Base-by-base conservation (phyloP, 2,329 filamentous ascomycete genomes). In the Emmonsiellopsis sp. region DNA sequence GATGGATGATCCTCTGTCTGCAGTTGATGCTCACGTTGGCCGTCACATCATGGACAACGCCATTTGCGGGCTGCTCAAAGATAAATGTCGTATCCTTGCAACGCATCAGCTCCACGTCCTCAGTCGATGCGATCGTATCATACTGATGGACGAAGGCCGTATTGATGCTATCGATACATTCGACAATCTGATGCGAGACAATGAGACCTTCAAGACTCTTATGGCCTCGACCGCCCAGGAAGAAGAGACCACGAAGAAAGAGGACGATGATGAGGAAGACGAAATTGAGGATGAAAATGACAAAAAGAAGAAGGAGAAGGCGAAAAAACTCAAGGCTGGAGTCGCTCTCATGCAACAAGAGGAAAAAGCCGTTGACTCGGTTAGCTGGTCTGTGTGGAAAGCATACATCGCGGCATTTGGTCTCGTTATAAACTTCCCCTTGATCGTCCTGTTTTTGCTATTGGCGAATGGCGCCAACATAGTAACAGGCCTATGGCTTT, bases 71-170 rank as follows among this genome's bases (percentile, higher is more conserved):
- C 77, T 97, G 8, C 76, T 97, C 52, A 88, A 87, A 62, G 81
- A 92, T 70, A 96, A 96, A 70, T 93, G 89, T 64, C 81, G 93
- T 17, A 86, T 97, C 36, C 77, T 98, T 34, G 93, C 92, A 1
- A 98, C 93, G 0, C 93, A 98, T 69, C 92, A 97, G 68, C 81
- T 97, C 11, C 93, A 94, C 76, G 91, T 97, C 5, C 79, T 97
- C 5, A 90, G 81, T 65, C 85, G 90, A 36, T 96, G 90, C 62
- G 92, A 97, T 66, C 81, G 92, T 36, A 92, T 97, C 58, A 83
- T 97, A 48, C 91, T 90, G 83, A 91, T 98, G 82, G 87, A 96
- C 53, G 83, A 84, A 13, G 93, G 93, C 44, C 82, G 78, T 52
- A 87, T 97, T 52, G 82, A 87, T 67, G 88, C 90, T 4, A 76